Percentiles rank a stretch among this genome's conserved stretches.
These are phyloP conservation scores for Botrytis fragariae DNA, from an alignment of 2,329 filamentous ascomycete species.

Conservation along the genomic window DNA sequence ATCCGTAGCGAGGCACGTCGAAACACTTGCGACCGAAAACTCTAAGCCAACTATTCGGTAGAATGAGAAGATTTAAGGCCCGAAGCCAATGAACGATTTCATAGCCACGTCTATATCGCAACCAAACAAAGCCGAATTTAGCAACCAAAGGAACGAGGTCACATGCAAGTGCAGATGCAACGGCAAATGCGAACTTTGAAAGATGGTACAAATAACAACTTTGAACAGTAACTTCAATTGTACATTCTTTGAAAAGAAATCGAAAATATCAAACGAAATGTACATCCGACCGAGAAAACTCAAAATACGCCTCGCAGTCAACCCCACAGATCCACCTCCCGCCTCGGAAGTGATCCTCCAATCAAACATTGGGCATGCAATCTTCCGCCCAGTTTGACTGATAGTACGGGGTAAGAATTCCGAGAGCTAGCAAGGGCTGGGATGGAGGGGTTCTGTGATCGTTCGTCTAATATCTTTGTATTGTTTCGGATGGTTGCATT, in stretches of 20 bases:
- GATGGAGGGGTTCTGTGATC: neutral
- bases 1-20: neutral
- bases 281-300: neutral
- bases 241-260: neutral
- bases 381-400: neutral
- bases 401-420: neutral
- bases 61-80: neutral
- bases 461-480: neutral
- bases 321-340: slow-evolving; percentile 1
- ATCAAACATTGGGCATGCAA: neutral
- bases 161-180: neutral
- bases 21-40: neutral
- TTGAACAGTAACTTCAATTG: neutral
- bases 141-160: neutral
- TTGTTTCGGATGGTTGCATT: neutral
- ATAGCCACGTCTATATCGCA: too few species aligned
- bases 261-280: neutral
- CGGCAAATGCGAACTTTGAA: neutral
- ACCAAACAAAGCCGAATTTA: too few species aligned
- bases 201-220: neutral
- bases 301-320: slow-evolving; percentile 12
- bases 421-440: neutral
- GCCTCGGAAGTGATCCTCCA: neutral
- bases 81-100: neutral
- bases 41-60: neutral